phyloP scores from a whole-genome alignment of 805 yeast species.

The Yamadazyma tumulicola region DNA sequence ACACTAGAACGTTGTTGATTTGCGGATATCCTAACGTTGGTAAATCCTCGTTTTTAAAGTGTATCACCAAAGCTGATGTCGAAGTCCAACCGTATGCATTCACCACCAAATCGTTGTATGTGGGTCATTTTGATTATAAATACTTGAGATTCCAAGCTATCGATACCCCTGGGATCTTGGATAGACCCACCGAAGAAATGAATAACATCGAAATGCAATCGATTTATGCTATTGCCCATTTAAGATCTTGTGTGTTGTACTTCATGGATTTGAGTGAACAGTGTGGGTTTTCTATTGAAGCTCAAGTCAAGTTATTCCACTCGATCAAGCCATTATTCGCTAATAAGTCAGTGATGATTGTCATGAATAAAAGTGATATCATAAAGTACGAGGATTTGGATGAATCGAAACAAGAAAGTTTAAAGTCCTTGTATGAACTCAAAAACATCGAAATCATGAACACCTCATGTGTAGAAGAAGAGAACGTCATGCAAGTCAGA shows the following conservation, averaged over 20 bases:
- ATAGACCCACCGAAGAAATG: conserved; percentile 99
- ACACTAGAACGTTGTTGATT: conserved; percentile 92
- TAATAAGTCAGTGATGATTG: conserved; percentile 93
- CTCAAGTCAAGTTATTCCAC: conserved; percentile 95
- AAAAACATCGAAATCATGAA: conserved; percentile 91
- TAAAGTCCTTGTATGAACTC: conserved; percentile 59
- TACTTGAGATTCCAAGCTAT: conserved; percentile 97
- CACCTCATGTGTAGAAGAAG: conserved; percentile 91
- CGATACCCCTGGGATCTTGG: conserved; percentile 98
- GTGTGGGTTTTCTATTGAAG: conserved; percentile 97
- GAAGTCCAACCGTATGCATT: conserved; percentile 99
- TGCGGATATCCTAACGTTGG: conserved; percentile 99
- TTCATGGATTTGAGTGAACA: conserved; percentile 99
- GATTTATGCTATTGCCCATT: conserved; percentile 96
- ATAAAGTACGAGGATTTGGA: conserved; percentile 80
- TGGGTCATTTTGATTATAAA: conserved; percentile 98
- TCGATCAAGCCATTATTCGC: conserved; percentile 96
- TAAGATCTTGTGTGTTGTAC: conserved; percentile 92
- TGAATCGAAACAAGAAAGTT: conserved; percentile 65
- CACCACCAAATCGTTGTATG: conserved; percentile 95
- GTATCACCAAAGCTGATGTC: conserved; percentile 96
- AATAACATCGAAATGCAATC: conserved; percentile 99
- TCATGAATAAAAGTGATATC: conserved; percentile 92
- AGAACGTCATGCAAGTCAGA: conserved; percentile 91
- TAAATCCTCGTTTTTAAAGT: conserved; percentile 88